Evolutionary conservation across 768 basidiomycete genomes (phyloP).

Genomic region (Leccinum boreale): DNA sequence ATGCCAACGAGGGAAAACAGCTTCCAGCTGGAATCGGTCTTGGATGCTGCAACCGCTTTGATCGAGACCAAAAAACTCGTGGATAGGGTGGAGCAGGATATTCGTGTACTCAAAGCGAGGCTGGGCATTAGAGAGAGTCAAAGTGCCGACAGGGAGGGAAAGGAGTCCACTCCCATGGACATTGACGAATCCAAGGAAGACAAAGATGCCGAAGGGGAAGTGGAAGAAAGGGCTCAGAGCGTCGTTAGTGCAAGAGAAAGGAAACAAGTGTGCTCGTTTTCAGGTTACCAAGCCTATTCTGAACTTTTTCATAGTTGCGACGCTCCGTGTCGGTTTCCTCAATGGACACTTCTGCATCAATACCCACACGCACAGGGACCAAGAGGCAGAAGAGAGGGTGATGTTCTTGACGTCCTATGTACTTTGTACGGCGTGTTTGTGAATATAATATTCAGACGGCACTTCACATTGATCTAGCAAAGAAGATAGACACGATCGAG

Average conservation of each 20-base stretch:
- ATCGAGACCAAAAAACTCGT: constrained; percentile 88
- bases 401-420: constrained; percentile 6
- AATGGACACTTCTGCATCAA: constrained; percentile 60
- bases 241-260: constrained; percentile 57
- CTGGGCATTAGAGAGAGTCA: constrained; percentile 51
- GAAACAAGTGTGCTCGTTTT: constrained; percentile 44
- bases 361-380: constrained; percentile 46
- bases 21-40: constrained; percentile 65
- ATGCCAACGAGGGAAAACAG: constrained; percentile 92
- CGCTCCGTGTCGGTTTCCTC: constrained; percentile 76
- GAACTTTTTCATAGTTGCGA: constrained; percentile 38
- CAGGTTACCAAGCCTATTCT: background rate
- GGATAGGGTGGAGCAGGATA: constrained; percentile 86
- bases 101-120: constrained; percentile 63
- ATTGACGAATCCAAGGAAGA: constrained; percentile 42
- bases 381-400: constrained; percentile 59
- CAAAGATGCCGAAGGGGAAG: constrained; percentile 34
- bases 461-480: constrained; percentile 15
- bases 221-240: constrained; percentile 63
- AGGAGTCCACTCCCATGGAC: constrained; percentile 46
- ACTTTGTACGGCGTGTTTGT: constrained; percentile 2
- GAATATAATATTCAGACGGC: constrained; percentile 6
- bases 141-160: constrained; percentile 36
- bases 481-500: background rate
- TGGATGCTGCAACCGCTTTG: constrained; percentile 68